Percentiles rank a stretch among this genome's conserved stretches.
phyloP scores from a whole-genome alignment of 2,329 filamentous ascomycete species.

The Cryoendolithus antarcticus region DNA sequence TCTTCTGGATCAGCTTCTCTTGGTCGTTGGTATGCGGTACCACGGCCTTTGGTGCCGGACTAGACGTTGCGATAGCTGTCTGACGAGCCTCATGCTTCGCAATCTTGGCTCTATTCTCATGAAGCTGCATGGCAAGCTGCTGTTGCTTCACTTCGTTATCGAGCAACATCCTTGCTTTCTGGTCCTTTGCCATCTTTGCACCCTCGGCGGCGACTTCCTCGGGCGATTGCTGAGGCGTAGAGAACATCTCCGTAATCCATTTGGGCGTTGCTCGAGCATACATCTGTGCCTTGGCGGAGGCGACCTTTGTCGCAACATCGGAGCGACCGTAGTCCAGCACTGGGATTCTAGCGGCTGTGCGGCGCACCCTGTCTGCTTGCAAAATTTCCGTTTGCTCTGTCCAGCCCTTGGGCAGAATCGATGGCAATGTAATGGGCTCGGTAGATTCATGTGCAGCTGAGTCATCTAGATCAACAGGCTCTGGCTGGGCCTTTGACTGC shows the following conservation, averaged over 20 bases:
- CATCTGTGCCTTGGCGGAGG: no score
- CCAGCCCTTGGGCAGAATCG: conserved; percentile 15
- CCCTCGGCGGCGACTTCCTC: conserved; percentile 10
- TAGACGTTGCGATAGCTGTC: conserved; percentile 11
- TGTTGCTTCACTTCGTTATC: conserved; percentile 18
- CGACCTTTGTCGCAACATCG: conserved; percentile 2
- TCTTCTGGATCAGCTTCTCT: conserved; percentile 14
- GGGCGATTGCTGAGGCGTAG: conserved; percentile 5
- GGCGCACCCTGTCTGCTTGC: conserved; percentile 17
- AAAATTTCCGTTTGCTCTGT: conserved; percentile 15
- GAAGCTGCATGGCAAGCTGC: conserved; percentile 12
- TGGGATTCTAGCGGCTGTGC: conserved; percentile 7
- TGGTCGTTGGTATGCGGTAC: conserved; percentile 1
- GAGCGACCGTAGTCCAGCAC: conserved; percentile 11
- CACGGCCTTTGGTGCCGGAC: no score
- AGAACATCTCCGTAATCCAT: conserved; percentile 18
- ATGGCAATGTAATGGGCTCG: conserved; percentile 9
- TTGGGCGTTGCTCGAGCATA: conserved; percentile 6
- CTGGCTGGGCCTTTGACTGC: conserved; percentile 11
- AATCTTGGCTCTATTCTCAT: no score
- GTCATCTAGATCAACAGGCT: conserved; percentile 15
- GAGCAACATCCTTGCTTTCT: conserved; percentile 14
- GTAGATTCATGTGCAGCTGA: conserved; percentile 21
- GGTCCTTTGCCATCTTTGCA: conserved; percentile 11
- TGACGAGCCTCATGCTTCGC: conserved; percentile 9